A percentile compares a stretch with the other conserved stretches of the same genome.
These are phyloP conservation scores for Perilla frutescens DNA, from an alignment of 257 asterid species.

Conservation along the genomic window DNA sequence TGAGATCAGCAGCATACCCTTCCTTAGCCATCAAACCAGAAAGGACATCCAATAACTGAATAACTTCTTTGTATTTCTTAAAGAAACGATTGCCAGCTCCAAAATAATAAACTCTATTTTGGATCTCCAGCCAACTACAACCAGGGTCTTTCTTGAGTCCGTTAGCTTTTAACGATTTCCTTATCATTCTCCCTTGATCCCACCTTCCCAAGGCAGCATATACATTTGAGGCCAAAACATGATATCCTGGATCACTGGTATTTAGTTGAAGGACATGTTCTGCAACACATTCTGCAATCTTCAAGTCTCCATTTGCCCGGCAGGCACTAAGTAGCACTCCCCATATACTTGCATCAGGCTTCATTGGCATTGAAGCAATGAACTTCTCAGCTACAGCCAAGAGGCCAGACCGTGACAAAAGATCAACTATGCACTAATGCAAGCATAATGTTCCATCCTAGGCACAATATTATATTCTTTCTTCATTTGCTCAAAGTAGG, in stretches of 20 bases:
- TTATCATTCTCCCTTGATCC: conserved; percentile 66
- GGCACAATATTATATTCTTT: conserved; percentile 67
- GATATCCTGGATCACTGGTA: conserved; percentile 72
- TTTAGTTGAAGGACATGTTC: conserved; percentile 48
- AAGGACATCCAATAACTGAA: conserved; percentile 46
- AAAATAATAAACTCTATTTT: conserved; percentile 52
- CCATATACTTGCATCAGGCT: conserved; percentile 87
- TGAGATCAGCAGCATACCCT: conserved; percentile 62
- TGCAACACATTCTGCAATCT: conserved; percentile 62
- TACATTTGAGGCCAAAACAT: conserved; percentile 75
- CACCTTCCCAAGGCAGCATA: conserved; percentile 72
- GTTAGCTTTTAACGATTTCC: conserved; percentile 55
- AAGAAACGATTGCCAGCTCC: conserved; percentile 53
- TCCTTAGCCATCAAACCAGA: conserved; percentile 59
- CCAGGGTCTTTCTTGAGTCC: conserved; percentile 78
- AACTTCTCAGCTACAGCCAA: conserved; percentile 76
- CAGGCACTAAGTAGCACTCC: conserved; percentile 83
- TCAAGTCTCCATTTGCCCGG: conserved; percentile 58
- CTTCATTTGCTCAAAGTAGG: conserved; percentile 74
- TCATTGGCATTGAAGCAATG: conserved; percentile 70
- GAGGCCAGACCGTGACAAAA: conserved; percentile 75
- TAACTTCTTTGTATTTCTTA: conserved; percentile 50
- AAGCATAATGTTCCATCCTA: conserved; percentile 80
- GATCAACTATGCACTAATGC: conserved; percentile 88
- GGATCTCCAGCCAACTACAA: conserved; percentile 76